phyloP scores from a whole-genome alignment of 2,329 filamentous ascomycete species.

The Alternaria solani region DNA sequence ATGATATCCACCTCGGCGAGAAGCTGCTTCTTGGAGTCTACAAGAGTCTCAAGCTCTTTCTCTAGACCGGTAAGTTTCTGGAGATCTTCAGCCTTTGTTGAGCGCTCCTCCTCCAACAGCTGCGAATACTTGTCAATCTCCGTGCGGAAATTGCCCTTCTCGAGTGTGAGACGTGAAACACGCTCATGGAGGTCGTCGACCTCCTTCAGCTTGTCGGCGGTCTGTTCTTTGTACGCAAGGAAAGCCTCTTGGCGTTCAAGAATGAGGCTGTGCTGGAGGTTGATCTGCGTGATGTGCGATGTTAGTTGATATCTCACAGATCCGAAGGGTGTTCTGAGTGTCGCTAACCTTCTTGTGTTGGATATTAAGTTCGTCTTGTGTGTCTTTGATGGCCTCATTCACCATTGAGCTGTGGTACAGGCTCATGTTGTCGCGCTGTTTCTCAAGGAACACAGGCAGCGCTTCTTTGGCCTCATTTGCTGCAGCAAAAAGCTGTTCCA shows the following conservation, averaged over 20 bases:
- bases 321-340: background rate
- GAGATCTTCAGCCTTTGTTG: slow-evolving; percentile 14
- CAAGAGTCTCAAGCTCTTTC: slow-evolving; percentile 26
- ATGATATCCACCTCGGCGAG: slow-evolving; percentile 26
- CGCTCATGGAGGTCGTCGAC: slow-evolving; percentile 33
- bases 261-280: slow-evolving; percentile 38
- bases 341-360: slow-evolving; percentile 35
- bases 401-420: slow-evolving; percentile 34
- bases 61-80: slow-evolving; percentile 20
- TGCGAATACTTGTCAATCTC: slow-evolving; percentile 34
- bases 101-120: slow-evolving; percentile 22
- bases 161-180: slow-evolving; percentile 38
- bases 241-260: slow-evolving; percentile 41
- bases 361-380: slow-evolving; percentile 35
- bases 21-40: slow-evolving; percentile 27
- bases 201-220: slow-evolving; percentile 30
- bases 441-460: slow-evolving; percentile 37
- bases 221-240: slow-evolving; percentile 30
- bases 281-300: slow-evolving; percentile 6
- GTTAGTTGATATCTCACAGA: background rate
- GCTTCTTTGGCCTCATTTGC: slow-evolving; percentile 28
- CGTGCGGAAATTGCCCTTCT: slow-evolving; percentile 37
- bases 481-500: slow-evolving; percentile 35
- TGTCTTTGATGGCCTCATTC: slow-evolving; percentile 33
- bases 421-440: slow-evolving; percentile 39